These are phyloP conservation scores for Seiridium cupressi DNA, from an alignment of 2,329 filamentous ascomycete genomes.

Conservation along the genomic window DNA sequence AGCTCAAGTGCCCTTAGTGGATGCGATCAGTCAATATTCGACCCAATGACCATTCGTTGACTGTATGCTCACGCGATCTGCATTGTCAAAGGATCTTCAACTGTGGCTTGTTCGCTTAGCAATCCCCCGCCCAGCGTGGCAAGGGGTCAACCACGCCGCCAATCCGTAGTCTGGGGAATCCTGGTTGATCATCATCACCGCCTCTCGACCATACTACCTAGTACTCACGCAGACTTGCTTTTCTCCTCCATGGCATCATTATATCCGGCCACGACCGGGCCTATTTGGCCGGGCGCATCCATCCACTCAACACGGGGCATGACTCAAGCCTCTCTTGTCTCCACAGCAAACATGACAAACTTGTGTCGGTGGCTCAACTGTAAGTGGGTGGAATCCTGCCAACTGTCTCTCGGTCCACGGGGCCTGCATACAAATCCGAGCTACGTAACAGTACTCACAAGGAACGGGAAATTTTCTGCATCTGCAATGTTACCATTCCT, in stretches of 20 bases:
- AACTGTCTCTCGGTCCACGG: too few species aligned
- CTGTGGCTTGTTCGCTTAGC: not conserved
- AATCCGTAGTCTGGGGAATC: not conserved
- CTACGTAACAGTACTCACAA: not conserved
- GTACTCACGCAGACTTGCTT: not conserved
- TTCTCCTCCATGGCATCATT: not conserved
- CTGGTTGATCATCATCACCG: not conserved
- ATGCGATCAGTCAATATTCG: too few species aligned
- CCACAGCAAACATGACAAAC: too few species aligned
- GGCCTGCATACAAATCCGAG: too few species aligned
- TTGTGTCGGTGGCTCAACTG: too few species aligned
- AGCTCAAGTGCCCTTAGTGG: too few species aligned
- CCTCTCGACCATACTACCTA: not conserved
- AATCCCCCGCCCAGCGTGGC: not conserved
- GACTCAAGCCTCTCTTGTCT: too few species aligned
- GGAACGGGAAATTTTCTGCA: not conserved
- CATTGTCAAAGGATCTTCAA: not conserved
- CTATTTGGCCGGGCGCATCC: too few species aligned
- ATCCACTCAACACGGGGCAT: too few species aligned
- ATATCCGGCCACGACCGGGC: not conserved
- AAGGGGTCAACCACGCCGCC: not conserved
- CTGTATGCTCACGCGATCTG: not conserved
- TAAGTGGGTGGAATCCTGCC: too few species aligned
- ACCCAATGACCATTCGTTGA: too few species aligned
- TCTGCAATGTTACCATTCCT: constrained; percentile 2